Evolutionary conservation across 2,329 filamentous ascomycete genomes (phyloP).

Genomic region (Magnaporthiopsis poae): DNA sequence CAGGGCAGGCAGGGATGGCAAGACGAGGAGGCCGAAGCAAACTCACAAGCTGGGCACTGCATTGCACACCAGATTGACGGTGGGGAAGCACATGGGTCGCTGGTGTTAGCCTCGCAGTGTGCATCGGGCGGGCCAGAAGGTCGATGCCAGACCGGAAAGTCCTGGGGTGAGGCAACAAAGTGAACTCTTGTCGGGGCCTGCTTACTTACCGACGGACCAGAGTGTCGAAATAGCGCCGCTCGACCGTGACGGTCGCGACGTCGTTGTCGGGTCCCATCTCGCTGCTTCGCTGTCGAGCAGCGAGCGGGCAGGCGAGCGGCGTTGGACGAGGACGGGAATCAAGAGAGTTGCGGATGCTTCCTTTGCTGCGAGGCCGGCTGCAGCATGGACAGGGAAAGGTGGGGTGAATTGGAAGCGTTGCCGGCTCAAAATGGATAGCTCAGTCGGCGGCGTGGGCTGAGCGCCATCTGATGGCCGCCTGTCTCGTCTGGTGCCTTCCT

Average conservation of each 20-base stretch:
- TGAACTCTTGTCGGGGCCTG: not conserved
- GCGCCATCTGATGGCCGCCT: not conserved
- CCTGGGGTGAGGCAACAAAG: not conserved
- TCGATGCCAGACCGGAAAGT: not conserved
- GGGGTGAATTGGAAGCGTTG: not conserved
- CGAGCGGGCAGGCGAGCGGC: not conserved
- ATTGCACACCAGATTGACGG: not conserved
- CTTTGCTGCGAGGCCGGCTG: not conserved
- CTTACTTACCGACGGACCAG: conserved; percentile 48
- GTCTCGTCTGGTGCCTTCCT: not conserved
- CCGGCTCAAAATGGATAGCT: not conserved
- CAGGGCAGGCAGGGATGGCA: not conserved
- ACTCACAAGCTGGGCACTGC: conserved; percentile 8
- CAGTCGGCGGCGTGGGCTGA: too few relatives aligned
- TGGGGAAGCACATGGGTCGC: not conserved
- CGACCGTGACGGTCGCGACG: conserved; percentile 45
- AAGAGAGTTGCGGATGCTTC: not conserved
- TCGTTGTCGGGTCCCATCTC: conserved; percentile 5
- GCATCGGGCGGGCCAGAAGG: not conserved
- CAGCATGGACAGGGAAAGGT: not conserved
- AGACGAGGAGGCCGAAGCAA: not conserved
- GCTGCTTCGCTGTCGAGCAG: not conserved
- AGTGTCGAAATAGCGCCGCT: conserved; percentile 51
- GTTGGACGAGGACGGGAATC: not conserved
- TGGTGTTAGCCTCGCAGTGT: not conserved